phyloP scores from a whole-genome alignment of 352 stramenopile genomes.

The Phytophthora ramorum region DNA sequence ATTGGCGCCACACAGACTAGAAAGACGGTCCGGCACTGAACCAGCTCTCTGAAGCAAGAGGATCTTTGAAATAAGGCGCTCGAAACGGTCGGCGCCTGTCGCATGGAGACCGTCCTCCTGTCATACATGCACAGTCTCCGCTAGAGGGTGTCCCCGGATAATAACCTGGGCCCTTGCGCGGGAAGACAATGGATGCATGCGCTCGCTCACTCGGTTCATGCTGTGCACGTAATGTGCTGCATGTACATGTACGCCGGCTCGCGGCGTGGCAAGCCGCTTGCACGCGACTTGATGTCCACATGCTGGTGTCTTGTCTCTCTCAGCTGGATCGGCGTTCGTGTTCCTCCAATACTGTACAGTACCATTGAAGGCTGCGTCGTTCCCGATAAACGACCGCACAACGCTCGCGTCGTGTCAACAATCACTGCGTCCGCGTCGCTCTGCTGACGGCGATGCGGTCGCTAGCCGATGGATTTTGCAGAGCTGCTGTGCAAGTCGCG shows the following conservation, averaged over 20 bases:
- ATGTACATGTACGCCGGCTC: neutral
- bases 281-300: constrained; percentile 20
- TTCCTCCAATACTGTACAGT: constrained; percentile 18
- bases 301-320: constrained; percentile 28
- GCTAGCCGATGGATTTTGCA: constrained; percentile 34
- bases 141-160: neutral
- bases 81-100: constrained; percentile 37
- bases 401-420: constrained; percentile 20
- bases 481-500: constrained; percentile 31
- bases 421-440: constrained; percentile 8
- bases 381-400: constrained; percentile 13
- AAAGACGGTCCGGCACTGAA: constrained; percentile 21
- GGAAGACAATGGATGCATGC: constrained; percentile 1
- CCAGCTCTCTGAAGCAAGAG: constrained; percentile 39
- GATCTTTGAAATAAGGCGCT: constrained; percentile 39
- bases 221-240: neutral
- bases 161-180: neutral
- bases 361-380: constrained; percentile 20
- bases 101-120: constrained; percentile 27
- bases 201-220: too few relatives aligned
- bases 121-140: constrained; percentile 10
- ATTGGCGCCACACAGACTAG: constrained; percentile 7
- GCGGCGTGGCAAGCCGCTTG: constrained; percentile 2
- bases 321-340: constrained; percentile 15
- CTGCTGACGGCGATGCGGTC: constrained; percentile 17